Evolutionary conservation across 176 grass and related monocot species (phyloP).

Genomic region (Eremochloa ophiuroides): DNA sequence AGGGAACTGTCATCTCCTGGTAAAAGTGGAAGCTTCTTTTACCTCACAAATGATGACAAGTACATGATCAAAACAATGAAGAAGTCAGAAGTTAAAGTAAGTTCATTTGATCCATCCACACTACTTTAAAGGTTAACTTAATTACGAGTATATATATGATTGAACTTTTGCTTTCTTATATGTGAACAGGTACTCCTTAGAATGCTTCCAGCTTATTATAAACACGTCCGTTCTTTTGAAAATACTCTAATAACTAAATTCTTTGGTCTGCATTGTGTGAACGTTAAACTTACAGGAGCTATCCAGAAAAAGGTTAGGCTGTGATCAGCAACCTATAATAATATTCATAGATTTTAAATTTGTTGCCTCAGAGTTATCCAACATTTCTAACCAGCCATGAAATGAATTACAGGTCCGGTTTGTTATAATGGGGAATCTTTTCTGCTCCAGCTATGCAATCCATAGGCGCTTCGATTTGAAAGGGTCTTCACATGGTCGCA

Average conservation of each 20-base stretch:
- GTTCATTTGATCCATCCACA: background rate
- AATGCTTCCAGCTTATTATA: slow-evolving; percentile 88
- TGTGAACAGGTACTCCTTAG: slow-evolving; percentile 61
- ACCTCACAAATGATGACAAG: background rate
- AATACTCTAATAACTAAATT: slow-evolving; percentile 41
- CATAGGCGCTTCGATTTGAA: slow-evolving; percentile 53
- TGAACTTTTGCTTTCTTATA: background rate
- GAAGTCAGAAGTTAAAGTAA: background rate
- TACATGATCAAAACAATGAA: background rate
- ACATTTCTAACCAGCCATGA: background rate
- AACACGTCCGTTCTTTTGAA: slow-evolving; percentile 59
- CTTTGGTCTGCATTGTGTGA: slow-evolving; percentile 38
- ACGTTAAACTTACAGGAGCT: slow-evolving; percentile 69
- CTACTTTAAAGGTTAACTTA: background rate
- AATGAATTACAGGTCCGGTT: slow-evolving; percentile 57
- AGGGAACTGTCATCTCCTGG: background rate
- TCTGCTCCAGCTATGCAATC: slow-evolving; percentile 52
- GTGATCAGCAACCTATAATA: background rate
- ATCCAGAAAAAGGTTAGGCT: slow-evolving; percentile 71
- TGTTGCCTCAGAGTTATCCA: background rate
- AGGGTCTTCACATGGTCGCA: slow-evolving; percentile 47
- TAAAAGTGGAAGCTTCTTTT: background rate
- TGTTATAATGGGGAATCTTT: slow-evolving; percentile 94
- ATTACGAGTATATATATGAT: background rate
- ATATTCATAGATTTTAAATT: background rate